These are phyloP conservation scores for Amanita exitialis DNA, from an alignment of 768 basidiomycete genomes.

Conservation along the genomic window DNA sequence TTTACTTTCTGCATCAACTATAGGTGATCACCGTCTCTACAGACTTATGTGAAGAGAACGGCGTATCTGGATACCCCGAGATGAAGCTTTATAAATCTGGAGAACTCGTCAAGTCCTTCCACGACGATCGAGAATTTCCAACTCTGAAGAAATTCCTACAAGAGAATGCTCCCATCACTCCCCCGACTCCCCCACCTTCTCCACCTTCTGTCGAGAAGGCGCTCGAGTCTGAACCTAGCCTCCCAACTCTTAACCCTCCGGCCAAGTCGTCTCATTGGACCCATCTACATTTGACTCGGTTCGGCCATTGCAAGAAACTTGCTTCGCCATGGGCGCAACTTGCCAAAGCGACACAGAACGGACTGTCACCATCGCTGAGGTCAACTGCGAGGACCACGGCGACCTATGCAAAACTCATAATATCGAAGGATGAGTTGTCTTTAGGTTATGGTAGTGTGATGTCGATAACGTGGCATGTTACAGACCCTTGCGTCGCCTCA, in stretches of 20 bases:
- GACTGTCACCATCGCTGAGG: conserved; percentile 69
- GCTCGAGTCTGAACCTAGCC: conserved; percentile 8
- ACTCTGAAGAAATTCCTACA: conserved; percentile 45
- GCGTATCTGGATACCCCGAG: conserved; percentile 64
- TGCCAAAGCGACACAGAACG: conserved; percentile 50
- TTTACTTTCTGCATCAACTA: too few relatives aligned
- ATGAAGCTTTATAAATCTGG: conserved; percentile 69
- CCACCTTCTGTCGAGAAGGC: conserved; percentile 8
- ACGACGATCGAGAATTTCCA: conserved; percentile 40
- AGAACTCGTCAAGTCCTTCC: conserved; percentile 45
- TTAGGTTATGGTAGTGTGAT: too few relatives aligned
- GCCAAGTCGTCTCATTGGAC: conserved; percentile 28
- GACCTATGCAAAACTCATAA: conserved; percentile 55
- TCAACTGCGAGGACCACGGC: conserved; percentile 78
- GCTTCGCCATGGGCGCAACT: conserved; percentile 76
- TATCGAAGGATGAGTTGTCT: conserved; percentile 62
- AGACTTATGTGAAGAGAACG: conserved; percentile 77
- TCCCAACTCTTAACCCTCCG: conserved; percentile 21
- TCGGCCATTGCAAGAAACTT: conserved; percentile 89
- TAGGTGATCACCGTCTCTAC: background rate
- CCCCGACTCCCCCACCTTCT: background rate
- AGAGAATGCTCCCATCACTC: conserved; percentile 23
- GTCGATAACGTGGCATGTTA: too few relatives aligned
- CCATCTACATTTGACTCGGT: conserved; percentile 27
- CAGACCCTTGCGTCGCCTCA: too few relatives aligned